Conservation (phyloP, 306 rosid species). For the Comarum palustre region DNA sequence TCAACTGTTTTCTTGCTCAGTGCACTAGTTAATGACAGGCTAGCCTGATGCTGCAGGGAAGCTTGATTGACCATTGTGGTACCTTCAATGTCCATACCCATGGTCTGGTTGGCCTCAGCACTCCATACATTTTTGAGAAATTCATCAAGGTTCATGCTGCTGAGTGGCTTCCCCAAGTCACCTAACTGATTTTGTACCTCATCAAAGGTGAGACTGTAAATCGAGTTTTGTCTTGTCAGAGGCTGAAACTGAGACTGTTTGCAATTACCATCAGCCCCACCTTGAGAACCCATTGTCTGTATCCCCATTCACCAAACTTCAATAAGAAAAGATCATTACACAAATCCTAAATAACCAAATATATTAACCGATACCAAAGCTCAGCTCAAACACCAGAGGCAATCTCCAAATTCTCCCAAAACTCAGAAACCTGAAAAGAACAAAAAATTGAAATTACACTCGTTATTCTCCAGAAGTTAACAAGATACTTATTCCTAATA, state of each 20-base stretch:
- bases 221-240: constrained; percentile 62
- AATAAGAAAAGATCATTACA: constrained; percentile 24
- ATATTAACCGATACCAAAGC: constrained; percentile 11
- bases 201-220: constrained; percentile 84
- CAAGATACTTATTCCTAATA: not conserved
- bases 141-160: constrained; percentile 97
- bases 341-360: constrained; percentile 21
- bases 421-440: constrained; percentile 7
- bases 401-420: constrained; percentile 8
- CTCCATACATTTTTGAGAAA: constrained; percentile 86
- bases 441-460: not conserved
- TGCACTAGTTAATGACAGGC: constrained; percentile 57
- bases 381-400: constrained; percentile 12
- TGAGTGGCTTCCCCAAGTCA: constrained; percentile 82
- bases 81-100: constrained; percentile 44
- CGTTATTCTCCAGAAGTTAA: not conserved
- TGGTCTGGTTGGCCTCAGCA: constrained; percentile 70
- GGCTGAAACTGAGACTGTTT: constrained; percentile 64
- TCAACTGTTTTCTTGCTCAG: constrained; percentile 89
- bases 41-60: constrained; percentile 61
- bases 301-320: constrained; percentile 49
- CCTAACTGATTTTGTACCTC: constrained; percentile 93
- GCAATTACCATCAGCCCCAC: constrained; percentile 60
- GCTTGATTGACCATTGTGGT: constrained; percentile 45
- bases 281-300: constrained; percentile 79